phyloP scores from a whole-genome alignment of 192 early-diverging fungal species.

The Gaertneriomyces sp. region DNA sequence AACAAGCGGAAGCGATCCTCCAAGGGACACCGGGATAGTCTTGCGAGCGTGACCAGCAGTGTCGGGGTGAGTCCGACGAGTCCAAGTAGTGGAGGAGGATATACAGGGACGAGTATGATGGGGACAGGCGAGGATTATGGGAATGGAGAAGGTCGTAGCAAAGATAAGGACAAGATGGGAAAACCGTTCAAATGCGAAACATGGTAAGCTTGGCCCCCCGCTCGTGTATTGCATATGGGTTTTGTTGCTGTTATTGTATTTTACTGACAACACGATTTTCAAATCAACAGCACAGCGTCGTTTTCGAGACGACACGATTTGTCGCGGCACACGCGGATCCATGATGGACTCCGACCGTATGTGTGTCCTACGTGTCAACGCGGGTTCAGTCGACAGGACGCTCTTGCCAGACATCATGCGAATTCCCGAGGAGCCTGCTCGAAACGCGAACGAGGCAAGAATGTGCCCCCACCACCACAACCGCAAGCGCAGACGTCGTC shows the following conservation, averaged over 20 bases:
- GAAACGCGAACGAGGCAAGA: too few relatives aligned
- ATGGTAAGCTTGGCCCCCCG: background rate
- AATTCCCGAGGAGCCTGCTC: slow-evolving; percentile 1
- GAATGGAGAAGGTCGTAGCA: background rate
- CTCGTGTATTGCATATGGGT: background rate
- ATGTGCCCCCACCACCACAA: too few relatives aligned
- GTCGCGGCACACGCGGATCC: slow-evolving; percentile 9
- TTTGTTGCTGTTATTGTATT: background rate
- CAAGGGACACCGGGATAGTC: too few relatives aligned
- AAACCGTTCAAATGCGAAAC: background rate
- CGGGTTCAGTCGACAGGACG: slow-evolving; percentile 11
- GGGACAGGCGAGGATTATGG: background rate
- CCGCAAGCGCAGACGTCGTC: too few relatives aligned
- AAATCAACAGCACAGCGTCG: slow-evolving; percentile 4
- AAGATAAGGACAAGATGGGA: background rate
- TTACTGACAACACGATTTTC: background rate
- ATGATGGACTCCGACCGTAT: slow-evolving; percentile 10
- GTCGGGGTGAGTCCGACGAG: too few relatives aligned
- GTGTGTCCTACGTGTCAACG: background rate
- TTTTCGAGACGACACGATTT: slow-evolving; percentile 10
- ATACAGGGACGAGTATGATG: background rate
- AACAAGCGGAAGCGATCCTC: too few relatives aligned
- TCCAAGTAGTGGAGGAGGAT: too few relatives aligned
- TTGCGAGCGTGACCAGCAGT: too few relatives aligned
- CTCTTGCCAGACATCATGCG: slow-evolving; percentile 6